These are phyloP conservation scores for Tuctoria greenei DNA, from an alignment of 176 grass and related monocot species.

Conservation along the genomic window DNA sequence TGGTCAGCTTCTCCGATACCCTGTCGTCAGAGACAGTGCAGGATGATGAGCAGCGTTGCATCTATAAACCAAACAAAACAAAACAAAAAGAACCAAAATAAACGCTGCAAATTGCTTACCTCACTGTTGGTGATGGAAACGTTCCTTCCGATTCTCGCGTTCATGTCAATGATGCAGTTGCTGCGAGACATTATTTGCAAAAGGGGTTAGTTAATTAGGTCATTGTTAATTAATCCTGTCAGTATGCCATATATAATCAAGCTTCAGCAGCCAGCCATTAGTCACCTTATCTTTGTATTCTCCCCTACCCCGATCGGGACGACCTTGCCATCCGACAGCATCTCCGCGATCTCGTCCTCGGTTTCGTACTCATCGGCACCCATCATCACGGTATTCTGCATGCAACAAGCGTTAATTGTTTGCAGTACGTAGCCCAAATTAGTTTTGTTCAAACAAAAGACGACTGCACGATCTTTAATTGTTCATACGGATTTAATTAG, in stretches of 20 bases:
- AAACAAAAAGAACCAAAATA: no score
- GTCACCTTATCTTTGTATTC: constrained; percentile 72
- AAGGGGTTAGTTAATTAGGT: no score
- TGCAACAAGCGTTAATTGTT: no score
- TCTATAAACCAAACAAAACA: background rate
- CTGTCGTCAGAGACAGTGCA: constrained; percentile 32
- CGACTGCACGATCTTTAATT: no score
- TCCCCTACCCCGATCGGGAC: constrained; percentile 68
- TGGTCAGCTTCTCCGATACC: constrained; percentile 69
- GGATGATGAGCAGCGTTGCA: background rate
- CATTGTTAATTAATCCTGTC: no score
- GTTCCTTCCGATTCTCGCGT: constrained; percentile 67
- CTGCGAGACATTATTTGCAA: constrained; percentile 27
- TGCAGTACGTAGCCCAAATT: no score
- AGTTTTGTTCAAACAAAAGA: no score
- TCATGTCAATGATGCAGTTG: constrained; percentile 83
- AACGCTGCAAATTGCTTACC: constrained; percentile 21
- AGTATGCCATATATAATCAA: background rate
- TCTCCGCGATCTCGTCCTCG: constrained; percentile 48
- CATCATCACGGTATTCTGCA: constrained; percentile 92
- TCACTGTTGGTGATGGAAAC: constrained; percentile 54
- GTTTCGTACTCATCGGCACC: constrained; percentile 67
- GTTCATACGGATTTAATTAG: no score
- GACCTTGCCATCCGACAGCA: constrained; percentile 53
- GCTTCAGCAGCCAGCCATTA: background rate